A percentile compares a stretch with the other conserved stretches of the same genome.
Evolutionary conservation across 306 rosid species (phyloP).

Genomic region (Corylus avellana): DNA sequence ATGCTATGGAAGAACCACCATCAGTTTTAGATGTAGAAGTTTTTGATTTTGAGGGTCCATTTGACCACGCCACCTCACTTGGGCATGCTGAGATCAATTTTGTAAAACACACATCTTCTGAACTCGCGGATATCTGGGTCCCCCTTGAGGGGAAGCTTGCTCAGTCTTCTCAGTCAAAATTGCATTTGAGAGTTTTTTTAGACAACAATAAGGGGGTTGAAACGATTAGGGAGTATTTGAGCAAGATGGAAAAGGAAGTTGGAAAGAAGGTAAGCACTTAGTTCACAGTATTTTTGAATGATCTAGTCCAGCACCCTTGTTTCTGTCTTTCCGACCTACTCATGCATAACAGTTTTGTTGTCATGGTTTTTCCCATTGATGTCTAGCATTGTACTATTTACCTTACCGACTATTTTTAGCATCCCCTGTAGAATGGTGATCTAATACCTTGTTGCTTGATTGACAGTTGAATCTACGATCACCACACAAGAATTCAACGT

Average conservation of each 20-base stretch:
- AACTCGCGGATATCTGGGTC: constrained; percentile 84
- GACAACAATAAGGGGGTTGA: constrained; percentile 80
- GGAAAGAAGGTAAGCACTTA: constrained; percentile 70
- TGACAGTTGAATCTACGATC: constrained; percentile 74
- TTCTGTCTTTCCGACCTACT: not conserved
- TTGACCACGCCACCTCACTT: constrained; percentile 77
- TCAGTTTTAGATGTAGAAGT: constrained; percentile 79
- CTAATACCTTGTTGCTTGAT: constrained; percentile 24
- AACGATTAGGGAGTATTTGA: constrained; percentile 77
- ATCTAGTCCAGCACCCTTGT: not conserved
- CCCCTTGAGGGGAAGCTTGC: constrained; percentile 87
- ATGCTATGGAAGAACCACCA: constrained; percentile 97
- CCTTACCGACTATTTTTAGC: not conserved
- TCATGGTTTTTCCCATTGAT: not conserved
- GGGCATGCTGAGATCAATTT: constrained; percentile 91
- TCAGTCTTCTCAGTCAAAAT: constrained; percentile 79
- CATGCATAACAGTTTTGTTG: not conserved
- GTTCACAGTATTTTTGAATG: not conserved
- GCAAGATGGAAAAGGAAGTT: constrained; percentile 93
- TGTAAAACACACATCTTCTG: constrained; percentile 70
- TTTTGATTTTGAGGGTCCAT: constrained; percentile 88
- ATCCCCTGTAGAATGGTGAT: constrained; percentile 14
- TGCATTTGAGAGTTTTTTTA: constrained; percentile 83
- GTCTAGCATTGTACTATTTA: not conserved
- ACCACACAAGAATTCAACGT: constrained; percentile 81